Evolutionary conservation across 2,329 filamentous ascomycete species (phyloP).

Genomic region (Phoma sp.): DNA sequence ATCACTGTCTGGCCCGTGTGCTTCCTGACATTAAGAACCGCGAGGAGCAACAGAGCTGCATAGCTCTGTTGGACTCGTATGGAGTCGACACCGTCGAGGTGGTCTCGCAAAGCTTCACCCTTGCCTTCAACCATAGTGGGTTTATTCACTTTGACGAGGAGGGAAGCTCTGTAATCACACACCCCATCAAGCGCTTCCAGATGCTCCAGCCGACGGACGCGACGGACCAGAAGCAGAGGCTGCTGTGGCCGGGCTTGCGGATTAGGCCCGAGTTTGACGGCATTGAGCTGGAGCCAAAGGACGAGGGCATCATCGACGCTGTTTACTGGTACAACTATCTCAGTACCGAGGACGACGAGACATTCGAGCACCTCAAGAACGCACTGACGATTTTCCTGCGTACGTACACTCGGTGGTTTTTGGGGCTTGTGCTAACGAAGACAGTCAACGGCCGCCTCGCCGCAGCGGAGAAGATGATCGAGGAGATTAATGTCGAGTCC

Average conservation of each 20-base stretch:
- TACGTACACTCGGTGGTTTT: constrained; percentile 58
- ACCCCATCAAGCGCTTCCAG: constrained; percentile 43
- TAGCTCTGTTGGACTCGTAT: constrained; percentile 77
- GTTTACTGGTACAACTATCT: constrained; percentile 85
- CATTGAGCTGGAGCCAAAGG: constrained; percentile 60
- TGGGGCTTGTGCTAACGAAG: constrained; percentile 23
- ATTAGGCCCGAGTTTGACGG: constrained; percentile 73
- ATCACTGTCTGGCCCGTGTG: constrained; percentile 76
- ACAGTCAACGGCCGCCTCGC: constrained; percentile 57
- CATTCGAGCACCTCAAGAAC: constrained; percentile 71
- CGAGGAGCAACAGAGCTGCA: constrained; percentile 69
- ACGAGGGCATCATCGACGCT: constrained; percentile 77
- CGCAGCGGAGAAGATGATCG: constrained; percentile 62
- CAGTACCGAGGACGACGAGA: constrained; percentile 63
- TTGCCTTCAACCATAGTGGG: constrained; percentile 39
- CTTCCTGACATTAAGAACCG: constrained; percentile 74
- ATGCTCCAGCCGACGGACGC: constrained; percentile 57
- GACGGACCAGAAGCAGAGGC: constrained; percentile 49
- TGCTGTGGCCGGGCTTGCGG: constrained; percentile 63
- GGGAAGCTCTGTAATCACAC: constrained; percentile 27
- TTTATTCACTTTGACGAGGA: constrained; percentile 34
- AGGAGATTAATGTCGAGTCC: constrained; percentile 58
- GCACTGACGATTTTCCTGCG: constrained; percentile 85
- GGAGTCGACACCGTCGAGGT: constrained; percentile 76
- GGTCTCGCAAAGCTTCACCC: constrained; percentile 69